Evolutionary conservation across 257 asterid genomes (phyloP).

Genomic region (Salvia hispanica): DNA sequence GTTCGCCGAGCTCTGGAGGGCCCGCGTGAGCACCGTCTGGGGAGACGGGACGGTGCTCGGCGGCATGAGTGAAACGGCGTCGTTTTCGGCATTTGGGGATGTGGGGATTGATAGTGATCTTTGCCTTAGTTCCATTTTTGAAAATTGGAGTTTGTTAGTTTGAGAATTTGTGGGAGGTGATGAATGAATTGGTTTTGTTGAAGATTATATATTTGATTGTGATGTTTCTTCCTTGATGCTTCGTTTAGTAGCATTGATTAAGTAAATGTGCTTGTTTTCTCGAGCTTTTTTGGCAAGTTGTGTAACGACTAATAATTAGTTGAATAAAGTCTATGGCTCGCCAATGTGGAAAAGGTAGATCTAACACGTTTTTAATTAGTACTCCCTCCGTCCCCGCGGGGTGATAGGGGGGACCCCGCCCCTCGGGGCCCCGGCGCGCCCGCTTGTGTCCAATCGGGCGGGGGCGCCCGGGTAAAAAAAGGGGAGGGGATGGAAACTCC

Average conservation of each 20-base stretch:
- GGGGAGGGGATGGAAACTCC: too few species aligned
- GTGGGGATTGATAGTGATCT: neutral
- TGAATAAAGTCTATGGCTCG: slow-evolving; percentile 2
- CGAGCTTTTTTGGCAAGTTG: neutral
- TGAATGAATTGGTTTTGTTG: neutral
- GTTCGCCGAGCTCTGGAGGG: slow-evolving; percentile 57
- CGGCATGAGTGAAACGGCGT: neutral
- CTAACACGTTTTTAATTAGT: slow-evolving; percentile 15
- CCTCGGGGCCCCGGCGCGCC: too few species aligned
- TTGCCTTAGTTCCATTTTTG: slow-evolving; percentile 22
- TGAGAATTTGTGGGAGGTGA: slow-evolving; percentile 1
- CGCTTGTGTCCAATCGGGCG: too few species aligned
- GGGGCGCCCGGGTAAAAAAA: too few species aligned
- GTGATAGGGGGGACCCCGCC: too few species aligned
- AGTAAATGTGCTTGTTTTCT: neutral
- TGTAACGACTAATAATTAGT: neutral
- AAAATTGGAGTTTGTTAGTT: neutral
- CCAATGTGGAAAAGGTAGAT: slow-evolving; percentile 13
- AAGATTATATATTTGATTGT: neutral
- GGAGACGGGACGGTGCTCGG: slow-evolving; percentile 30
- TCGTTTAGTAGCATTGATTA: neutral
- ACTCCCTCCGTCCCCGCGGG: too few species aligned
- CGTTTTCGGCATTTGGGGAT: neutral
- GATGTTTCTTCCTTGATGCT: neutral
- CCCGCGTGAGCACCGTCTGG: slow-evolving; percentile 42